These are phyloP conservation scores for Moniliella sp. DNA, from an alignment of 1,284 basidiomycete species.

Conservation along the genomic window DNA sequence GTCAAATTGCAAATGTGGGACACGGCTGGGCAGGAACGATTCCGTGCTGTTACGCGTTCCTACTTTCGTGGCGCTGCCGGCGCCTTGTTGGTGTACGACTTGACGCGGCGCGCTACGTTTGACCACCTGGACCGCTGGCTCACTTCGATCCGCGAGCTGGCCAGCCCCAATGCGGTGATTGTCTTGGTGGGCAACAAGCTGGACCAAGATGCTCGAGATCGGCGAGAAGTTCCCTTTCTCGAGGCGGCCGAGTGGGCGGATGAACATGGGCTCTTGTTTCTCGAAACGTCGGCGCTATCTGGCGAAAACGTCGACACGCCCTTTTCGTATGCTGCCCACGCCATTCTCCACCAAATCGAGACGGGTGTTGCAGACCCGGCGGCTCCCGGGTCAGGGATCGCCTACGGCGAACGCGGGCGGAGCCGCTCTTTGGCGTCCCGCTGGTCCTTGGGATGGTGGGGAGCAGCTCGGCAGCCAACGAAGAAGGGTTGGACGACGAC, in stretches of 20 bases:
- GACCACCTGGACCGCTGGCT: constrained; percentile 64
- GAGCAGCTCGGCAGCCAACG: too few relatives aligned
- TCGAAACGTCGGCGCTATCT: constrained; percentile 73
- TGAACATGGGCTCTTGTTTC: constrained; percentile 58
- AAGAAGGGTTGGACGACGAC: too few relatives aligned
- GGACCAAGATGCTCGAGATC: constrained; percentile 63
- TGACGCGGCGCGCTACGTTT: constrained; percentile 63
- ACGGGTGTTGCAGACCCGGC: constrained; percentile 76
- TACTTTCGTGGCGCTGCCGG: constrained; percentile 96
- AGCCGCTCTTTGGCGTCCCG: too few relatives aligned
- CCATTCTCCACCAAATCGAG: constrained; percentile 79
- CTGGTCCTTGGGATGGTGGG: too few relatives aligned
- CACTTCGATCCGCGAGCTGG: constrained; percentile 67
- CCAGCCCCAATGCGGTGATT: constrained; percentile 60
- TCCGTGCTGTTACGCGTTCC: constrained; percentile 88
- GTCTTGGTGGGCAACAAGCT: constrained; percentile 88
- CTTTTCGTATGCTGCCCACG: constrained; percentile 68
- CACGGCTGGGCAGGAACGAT: constrained; percentile 82
- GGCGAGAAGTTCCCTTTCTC: constrained; percentile 73
- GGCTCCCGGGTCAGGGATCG: constrained; percentile 73
- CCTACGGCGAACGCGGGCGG: constrained; percentile 60
- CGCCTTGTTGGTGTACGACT: constrained; percentile 86
- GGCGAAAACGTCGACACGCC: constrained; percentile 85
- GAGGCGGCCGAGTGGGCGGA: constrained; percentile 86
- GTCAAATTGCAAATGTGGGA: constrained; percentile 67